phyloP scores from a whole-genome alignment of 2,329 filamentous ascomycete genomes.

The Fusarium coicis region DNA sequence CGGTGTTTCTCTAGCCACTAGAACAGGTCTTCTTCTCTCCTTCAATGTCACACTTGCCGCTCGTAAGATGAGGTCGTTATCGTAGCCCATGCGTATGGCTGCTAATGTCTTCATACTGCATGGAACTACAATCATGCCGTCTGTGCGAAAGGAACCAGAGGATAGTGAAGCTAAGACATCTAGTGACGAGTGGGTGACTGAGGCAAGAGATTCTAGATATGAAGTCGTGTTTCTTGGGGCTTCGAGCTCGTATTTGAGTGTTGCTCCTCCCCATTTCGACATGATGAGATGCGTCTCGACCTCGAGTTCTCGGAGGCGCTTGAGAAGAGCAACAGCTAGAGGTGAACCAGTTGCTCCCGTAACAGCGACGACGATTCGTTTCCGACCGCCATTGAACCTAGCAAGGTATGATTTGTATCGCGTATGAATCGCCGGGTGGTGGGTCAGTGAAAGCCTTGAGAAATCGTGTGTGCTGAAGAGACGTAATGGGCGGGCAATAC shows the following conservation, averaged over 20 bases:
- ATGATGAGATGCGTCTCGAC: background rate
- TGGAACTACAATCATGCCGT: background rate
- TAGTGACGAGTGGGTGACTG: background rate
- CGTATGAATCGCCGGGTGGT: too few species aligned
- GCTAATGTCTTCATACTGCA: background rate
- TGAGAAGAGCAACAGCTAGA: background rate
- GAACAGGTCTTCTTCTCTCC: background rate
- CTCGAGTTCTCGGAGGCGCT: background rate
- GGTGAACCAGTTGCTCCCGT: background rate
- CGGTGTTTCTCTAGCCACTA: background rate
- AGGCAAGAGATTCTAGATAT: background rate
- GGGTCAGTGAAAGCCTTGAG: fast-evolving
- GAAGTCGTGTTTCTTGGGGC: fast-evolving
- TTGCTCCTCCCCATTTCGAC: background rate
- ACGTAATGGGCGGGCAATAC: background rate
- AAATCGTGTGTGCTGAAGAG: background rate
- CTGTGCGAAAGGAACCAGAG: background rate
- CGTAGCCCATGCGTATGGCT: background rate
- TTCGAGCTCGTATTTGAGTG: background rate
- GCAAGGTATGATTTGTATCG: background rate
- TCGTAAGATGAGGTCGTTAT: background rate
- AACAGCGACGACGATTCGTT: background rate
- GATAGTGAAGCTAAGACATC: background rate
- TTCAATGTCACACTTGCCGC: background rate
- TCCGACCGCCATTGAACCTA: fast-evolving